Evolutionary conservation across 441 rosid genomes (phyloP), one percentile per base, ranked within the genome.

Genomic region (Euphorbia schlechtendalii): DNA sequence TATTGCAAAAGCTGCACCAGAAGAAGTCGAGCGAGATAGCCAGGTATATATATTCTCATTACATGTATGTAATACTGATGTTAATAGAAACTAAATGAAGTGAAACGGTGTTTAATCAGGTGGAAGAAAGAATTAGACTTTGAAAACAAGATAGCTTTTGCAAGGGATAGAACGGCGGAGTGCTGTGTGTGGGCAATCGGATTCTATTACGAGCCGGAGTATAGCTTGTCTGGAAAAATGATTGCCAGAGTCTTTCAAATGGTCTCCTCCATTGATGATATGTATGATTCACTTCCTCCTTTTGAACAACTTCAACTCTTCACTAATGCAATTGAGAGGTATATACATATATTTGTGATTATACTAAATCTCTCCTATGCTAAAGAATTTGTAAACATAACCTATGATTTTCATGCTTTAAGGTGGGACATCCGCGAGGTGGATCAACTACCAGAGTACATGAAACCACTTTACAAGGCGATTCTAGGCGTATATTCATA

Each of bases 361-460:
- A n/a, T n/a, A n/a, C n/a, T n/a, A n/a, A n/a, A n/a, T n/a, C n/a
- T n/a, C n/a, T n/a, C n/a, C n/a, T n/a, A n/a, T n/a, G n/a, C n/a
- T n/a, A n/a, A n/a, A n/a, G n/a, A n/a, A n/a, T n/a, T n/a, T n/a
- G n/a, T n/a, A n/a, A n/a, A n/a, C n/a, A n/a, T 36, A 36, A 9
- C 9, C 40, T 36, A 36, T 40, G 45, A 12, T n/a, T n/a, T n/a
- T n/a, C 45, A 32, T 7, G 36, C 20, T 63, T 46, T 66, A n/a
- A 83, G 81, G 67, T 83, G 84, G 83, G 80, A 81, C 4, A 18
- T 59, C 5, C 22, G 15, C 2, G 73, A 45, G 3, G 21, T 21
- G 3, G 60, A 75, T 30, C 32, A 56, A 20, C 69, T 81, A 0
- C 87, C 83, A 0, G 68, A 71, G 18, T 77, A 69, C 61, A 77